Evolutionary conservation across 2,329 filamentous ascomycete genomes (phyloP).

Genomic region (Colletotrichum incanum): DNA sequence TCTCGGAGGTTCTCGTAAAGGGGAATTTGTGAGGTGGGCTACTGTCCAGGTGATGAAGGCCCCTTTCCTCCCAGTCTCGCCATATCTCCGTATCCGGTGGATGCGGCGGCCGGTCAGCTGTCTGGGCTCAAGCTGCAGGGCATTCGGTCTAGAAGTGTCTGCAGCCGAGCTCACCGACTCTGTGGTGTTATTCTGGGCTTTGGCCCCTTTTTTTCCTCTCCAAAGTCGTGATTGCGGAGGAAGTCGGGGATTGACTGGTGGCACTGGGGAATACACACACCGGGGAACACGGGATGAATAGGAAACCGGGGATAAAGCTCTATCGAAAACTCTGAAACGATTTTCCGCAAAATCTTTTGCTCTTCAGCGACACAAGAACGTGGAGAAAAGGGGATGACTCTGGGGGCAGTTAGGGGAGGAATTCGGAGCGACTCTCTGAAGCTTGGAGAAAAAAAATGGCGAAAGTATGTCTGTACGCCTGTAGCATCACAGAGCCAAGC

Average conservation of each 20-base stretch:
- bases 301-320: background rate
- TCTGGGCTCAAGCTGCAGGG: background rate
- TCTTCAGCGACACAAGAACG: background rate
- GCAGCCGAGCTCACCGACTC: slow-evolving; percentile 4
- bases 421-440: slow-evolving; percentile 3
- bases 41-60: background rate
- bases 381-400: slow-evolving; percentile 4
- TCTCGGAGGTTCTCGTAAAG: background rate
- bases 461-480: background rate
- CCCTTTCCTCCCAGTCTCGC: background rate
- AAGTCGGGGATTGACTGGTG: slow-evolving; percentile 2
- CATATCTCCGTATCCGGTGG: background rate
- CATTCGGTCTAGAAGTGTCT: slow-evolving; percentile 2
- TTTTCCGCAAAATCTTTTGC: background rate
- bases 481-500: slow-evolving; percentile 29
- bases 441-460: background rate
- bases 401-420: background rate
- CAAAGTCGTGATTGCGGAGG: slow-evolving; percentile 10
- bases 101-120: background rate
- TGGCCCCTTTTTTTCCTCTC: background rate
- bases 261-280: background rate
- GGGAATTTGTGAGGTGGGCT: background rate
- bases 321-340: background rate
- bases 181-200: background rate
- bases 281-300: background rate